Conservation (phyloP, 768 basidiomycete species). For the Auricularia cornea region DNA sequence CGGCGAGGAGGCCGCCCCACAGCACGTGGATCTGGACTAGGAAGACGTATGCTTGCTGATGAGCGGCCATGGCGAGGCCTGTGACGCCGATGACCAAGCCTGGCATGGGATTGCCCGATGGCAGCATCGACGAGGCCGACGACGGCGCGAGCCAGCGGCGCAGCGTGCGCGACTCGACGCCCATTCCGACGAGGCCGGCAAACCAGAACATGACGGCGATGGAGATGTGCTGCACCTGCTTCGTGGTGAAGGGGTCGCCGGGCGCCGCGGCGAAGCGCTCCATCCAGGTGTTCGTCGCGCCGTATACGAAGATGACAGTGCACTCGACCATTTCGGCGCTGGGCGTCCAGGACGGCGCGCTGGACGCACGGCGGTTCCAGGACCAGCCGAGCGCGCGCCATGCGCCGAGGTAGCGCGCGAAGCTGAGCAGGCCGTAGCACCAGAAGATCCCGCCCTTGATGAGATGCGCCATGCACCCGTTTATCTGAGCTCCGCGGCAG, state of each 20-base stretch:
- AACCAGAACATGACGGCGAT: slow-evolving; percentile 98
- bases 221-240: slow-evolving; percentile 88
- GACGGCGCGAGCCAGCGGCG: slow-evolving; percentile 50
- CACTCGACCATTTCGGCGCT: slow-evolving; percentile 71
- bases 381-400: slow-evolving; percentile 88
- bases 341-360: slow-evolving; percentile 31
- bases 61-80: slow-evolving; percentile 88
- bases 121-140: slow-evolving; percentile 43
- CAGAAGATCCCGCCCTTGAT: slow-evolving; percentile 95
- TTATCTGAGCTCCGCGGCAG: slow-evolving; percentile 69
- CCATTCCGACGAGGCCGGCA: slow-evolving; percentile 82
- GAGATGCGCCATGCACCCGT: slow-evolving; percentile 81
- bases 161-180: slow-evolving; percentile 70
- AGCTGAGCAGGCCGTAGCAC: slow-evolving; percentile 80
- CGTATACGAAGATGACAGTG: slow-evolving; percentile 77
- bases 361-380: slow-evolving; percentile 59
- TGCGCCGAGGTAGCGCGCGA: slow-evolving; percentile 90
- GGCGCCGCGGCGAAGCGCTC: slow-evolving; percentile 81
- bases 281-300: slow-evolving; percentile 92
- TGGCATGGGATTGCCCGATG: slow-evolving; percentile 87
- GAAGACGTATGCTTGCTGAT: slow-evolving; percentile 86
- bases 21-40: slow-evolving; percentile 87
- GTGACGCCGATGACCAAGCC: slow-evolving; percentile 91
- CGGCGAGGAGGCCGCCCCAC: slow-evolving; percentile 84
- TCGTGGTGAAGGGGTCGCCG: slow-evolving; percentile 80